Evolutionary conservation across 202 grass and related monocot species (phyloP), one percentile per base, ranked within the genome.

Genomic region (Setaria italica): DNA sequence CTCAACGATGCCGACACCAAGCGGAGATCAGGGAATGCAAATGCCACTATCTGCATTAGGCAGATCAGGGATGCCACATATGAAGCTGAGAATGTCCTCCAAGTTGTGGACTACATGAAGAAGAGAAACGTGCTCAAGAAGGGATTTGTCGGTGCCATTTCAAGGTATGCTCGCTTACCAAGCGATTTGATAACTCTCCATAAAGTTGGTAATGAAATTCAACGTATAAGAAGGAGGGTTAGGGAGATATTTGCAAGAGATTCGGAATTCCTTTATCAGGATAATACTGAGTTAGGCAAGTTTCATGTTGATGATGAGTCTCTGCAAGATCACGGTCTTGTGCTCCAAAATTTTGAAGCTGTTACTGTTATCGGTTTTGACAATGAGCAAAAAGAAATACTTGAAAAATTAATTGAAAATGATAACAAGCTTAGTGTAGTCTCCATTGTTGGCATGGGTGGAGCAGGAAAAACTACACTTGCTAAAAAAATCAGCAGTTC

Each of bases 161-260:
- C 67, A 3, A 90, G 67, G 89, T 90, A 87, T 69, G 85, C 85
- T 80, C 25, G 50, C 21, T 54, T 87, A 7, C 80, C 80, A 9
- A 73, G 6, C 10, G 89, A 90, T 11, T 6, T 90, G 70, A 6
- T 60, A 11, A 19, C 74, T 29, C 72, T 48, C 1, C 84, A 83
- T 49, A 87, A 67, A 43, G 7, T 79, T 33, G 84, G 84, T 66
- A 5, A 16, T 64, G 62, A 90, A 55, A 74, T 87, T 15, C 58
- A 64, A 12, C 34, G 47, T 0, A 7, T 84, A 84, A 84, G 76
- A 41, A 75, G 34, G 82, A 84, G 65, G n/a, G 0, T 84, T 7
- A 0, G 0, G 1, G 82, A 76, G 47, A 84, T 76, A 2, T 64
- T 12, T 33, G 82, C 35, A 67, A 9, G 13, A 2, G 6, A 21